A percentile compares a stretch with the other conserved stretches of the same genome.
phyloP scores from a whole-genome alignment of 2,329 filamentous ascomycete species.

The Pseudofabraea citricarpa region DNA sequence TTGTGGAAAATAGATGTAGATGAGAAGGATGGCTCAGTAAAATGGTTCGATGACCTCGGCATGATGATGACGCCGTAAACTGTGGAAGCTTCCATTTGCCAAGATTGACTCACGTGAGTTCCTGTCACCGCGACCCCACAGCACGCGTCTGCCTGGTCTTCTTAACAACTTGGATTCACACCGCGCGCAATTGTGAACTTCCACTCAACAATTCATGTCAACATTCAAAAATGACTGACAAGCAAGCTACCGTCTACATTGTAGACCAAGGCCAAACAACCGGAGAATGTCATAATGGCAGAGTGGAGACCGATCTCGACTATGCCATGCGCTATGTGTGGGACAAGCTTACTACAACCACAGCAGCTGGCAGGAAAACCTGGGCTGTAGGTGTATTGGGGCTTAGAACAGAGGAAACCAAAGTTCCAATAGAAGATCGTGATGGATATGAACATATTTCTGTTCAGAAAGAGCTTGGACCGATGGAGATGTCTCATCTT shows the following conservation, averaged over 20 bases:
- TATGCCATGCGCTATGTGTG: conserved; percentile 90
- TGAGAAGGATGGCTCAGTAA: not conserved
- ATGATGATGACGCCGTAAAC: not conserved
- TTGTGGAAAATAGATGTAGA: not conserved
- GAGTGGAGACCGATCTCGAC: conserved; percentile 75
- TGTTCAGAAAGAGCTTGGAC: conserved; percentile 64
- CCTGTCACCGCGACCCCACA: not conserved
- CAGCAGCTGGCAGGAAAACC: conserved; percentile 65
- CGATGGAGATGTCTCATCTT: conserved; percentile 63
- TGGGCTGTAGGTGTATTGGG: conserved; percentile 75
- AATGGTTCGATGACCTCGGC: too few relatives aligned
- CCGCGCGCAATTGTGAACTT: conserved; percentile 1
- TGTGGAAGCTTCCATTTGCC: not conserved
- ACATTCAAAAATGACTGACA: conserved; percentile 68
- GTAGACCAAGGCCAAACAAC: conserved; percentile 86
- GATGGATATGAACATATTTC: conserved; percentile 78
- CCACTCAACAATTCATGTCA: conserved; percentile 1
- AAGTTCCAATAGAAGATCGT: conserved; percentile 62
- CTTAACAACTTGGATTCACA: conserved; percentile 1
- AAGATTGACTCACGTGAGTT: not conserved
- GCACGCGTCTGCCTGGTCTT: conserved; percentile 7
- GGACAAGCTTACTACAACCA: conserved; percentile 81
- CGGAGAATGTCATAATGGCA: conserved; percentile 65
- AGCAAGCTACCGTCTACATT: conserved; percentile 90
- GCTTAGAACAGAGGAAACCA: conserved; percentile 72